phyloP scores from a whole-genome alignment of 1,284 basidiomycete genomes.

The Cryptococcus jaspeensis region DNA sequence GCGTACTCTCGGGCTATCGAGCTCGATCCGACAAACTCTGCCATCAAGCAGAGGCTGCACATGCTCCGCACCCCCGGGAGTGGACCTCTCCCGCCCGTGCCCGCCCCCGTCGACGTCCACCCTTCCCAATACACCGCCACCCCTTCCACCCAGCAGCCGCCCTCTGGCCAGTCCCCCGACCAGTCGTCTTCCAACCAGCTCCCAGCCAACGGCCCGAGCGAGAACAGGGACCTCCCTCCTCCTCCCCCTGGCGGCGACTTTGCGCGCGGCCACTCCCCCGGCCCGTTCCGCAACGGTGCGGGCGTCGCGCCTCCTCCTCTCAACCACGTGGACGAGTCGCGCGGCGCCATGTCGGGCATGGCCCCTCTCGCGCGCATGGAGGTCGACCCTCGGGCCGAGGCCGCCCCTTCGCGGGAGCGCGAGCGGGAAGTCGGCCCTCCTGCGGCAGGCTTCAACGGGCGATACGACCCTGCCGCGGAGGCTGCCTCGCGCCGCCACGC shows the following conservation, averaged over 20 bases:
- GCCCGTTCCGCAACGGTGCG: slow-evolving; percentile 47
- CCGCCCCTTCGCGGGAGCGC: too few relatives aligned
- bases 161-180: slow-evolving; percentile 21
- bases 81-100: slow-evolving; percentile 71
- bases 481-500: slow-evolving; percentile 18
- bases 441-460: slow-evolving; percentile 15
- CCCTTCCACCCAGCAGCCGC: slow-evolving; percentile 28
- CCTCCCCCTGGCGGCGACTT: slow-evolving; percentile 32
- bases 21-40: slow-evolving; percentile 75
- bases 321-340: slow-evolving; percentile 42
- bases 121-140: slow-evolving; percentile 80
- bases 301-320: slow-evolving; percentile 48
- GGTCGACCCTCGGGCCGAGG: slow-evolving; percentile 61
- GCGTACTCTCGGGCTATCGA: slow-evolving; percentile 91
- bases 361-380: slow-evolving; percentile 80
- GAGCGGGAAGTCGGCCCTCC: slow-evolving; percentile 11
- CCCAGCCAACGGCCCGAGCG: slow-evolving; percentile 14
- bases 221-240: slow-evolving; percentile 41
- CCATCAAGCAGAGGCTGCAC: slow-evolving; percentile 73
- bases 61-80: slow-evolving; percentile 80
- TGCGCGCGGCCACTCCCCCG: slow-evolving; percentile 27
- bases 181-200: slow-evolving; percentile 26
- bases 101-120: slow-evolving; percentile 90
- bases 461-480: slow-evolving; percentile 40
- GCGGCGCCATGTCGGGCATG: slow-evolving; percentile 54